These are phyloP conservation scores for Lasiodiplodia hormozganensis DNA, from an alignment of 2,329 filamentous ascomycete genomes.

Conservation along the genomic window DNA sequence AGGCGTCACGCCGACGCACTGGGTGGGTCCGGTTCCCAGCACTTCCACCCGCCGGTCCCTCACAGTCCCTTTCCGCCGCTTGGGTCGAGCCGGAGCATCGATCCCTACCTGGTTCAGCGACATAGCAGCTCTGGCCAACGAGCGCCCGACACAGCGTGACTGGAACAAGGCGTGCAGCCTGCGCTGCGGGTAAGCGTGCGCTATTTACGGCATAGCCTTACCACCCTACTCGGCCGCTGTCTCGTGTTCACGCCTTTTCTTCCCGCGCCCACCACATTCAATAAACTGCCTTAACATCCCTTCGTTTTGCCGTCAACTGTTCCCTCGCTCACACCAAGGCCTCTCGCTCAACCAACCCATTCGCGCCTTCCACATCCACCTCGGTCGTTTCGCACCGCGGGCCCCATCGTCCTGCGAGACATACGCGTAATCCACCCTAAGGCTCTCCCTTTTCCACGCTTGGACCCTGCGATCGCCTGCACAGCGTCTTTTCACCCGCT, in stretches of 20 bases:
- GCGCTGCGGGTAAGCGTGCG: constrained; percentile 1
- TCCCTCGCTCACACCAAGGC: constrained; percentile 23
- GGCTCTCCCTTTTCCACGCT: constrained; percentile 9
- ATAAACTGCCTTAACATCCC: constrained; percentile 9
- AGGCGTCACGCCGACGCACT: constrained; percentile 3
- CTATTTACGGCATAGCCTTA: constrained; percentile 17
- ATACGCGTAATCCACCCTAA: constrained; percentile 2
- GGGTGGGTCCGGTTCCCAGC: not conserved
- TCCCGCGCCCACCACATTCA: not conserved
- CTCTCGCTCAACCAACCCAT: constrained; percentile 20
- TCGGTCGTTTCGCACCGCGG: not conserved
- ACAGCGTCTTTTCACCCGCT: constrained; percentile 2
- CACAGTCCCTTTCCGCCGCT: not conserved
- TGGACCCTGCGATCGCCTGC: constrained; percentile 11
- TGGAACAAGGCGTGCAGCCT: not conserved
- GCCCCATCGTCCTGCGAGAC: not conserved
- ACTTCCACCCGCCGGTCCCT: not conserved
- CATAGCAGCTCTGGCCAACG: not conserved
- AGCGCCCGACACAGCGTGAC: constrained; percentile 1
- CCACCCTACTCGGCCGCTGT: constrained; percentile 1
- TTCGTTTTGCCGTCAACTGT: constrained; percentile 20
- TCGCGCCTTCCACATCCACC: constrained; percentile 13
- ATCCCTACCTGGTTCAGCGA: not conserved
- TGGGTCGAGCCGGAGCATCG: not conserved
- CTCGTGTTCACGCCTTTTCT: constrained; percentile 22